phyloP scores from a whole-genome alignment of 257 asterid genomes.

The Thymus quinquecostatus region DNA sequence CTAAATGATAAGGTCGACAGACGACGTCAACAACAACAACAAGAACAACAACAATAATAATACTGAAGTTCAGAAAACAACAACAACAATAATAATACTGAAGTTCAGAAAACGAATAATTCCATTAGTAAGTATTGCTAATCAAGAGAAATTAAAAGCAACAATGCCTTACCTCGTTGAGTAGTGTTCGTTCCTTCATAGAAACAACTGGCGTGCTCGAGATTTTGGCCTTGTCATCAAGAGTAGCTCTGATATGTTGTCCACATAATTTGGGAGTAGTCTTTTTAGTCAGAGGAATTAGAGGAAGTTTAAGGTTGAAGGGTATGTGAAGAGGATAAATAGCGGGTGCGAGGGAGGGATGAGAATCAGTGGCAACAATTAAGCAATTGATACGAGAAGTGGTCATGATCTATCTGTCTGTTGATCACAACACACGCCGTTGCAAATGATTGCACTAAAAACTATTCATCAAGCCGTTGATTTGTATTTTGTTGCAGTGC shows the following conservation, averaged over 20 bases:
- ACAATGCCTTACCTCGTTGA: constrained; percentile 46
- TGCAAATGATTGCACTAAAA: too few species aligned
- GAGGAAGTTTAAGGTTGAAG: constrained; percentile 10
- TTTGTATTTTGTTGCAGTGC: too few species aligned
- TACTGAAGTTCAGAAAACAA: too few species aligned
- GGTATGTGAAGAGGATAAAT: constrained; percentile 25
- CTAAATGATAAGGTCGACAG: too few species aligned
- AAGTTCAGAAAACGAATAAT: too few species aligned
- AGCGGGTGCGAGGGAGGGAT: constrained; percentile 8
- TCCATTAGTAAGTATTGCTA: not conserved
- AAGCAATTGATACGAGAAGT: constrained; percentile 28
- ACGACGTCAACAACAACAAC: too few species aligned
- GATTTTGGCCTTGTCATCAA: constrained; percentile 43
- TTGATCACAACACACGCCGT: not conserved
- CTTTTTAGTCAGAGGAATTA: not conserved
- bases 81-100: too few species aligned
- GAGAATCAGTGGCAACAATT: constrained; percentile 37
- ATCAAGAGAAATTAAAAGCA: not conserved
- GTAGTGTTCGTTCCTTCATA: constrained; percentile 42
- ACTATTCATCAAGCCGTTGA: too few species aligned
- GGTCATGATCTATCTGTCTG: constrained; percentile 33
- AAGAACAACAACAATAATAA: too few species aligned
- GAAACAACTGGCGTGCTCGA: constrained; percentile 40
- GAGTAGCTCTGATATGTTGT: constrained; percentile 39
- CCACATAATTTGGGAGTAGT: constrained; percentile 25